Evolutionary conservation across 2,329 filamentous ascomycete species (phyloP), one percentile per base, ranked within the genome.

Genomic region (Aspergillus pseudoglaucus): DNA sequence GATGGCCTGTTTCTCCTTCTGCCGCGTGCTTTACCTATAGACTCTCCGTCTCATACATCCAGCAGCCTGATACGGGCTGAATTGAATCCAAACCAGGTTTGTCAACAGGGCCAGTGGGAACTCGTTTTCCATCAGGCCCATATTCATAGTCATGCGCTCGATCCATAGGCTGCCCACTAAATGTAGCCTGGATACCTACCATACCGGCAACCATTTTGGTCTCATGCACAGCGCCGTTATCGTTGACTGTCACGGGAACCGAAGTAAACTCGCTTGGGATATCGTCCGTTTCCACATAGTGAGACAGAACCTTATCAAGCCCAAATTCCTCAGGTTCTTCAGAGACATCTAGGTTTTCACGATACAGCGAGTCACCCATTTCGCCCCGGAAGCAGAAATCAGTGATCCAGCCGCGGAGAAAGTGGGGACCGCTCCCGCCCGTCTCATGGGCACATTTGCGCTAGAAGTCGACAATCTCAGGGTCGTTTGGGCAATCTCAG

Each of bases 321-420:
- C n/a, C 23, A 46, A 22, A 22, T 22, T 22, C 6, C 3, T 22
- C 22, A 22, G 22, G 22, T 22, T 6, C 22, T 22, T 22, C 22
- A 22, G 22, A 22, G 2, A 5, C 4, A 5, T 22, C 22, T 2
- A 22, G 5, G 6, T 6, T 22, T 22, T 22, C 22, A 10, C 49
- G 39, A 20, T 54, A 53, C 22, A 57, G 55, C 3, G 52, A 49
- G 17, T 49, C 30, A 1, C 75, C 75, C 10, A 65, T 49, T 1
- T 53, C 56, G 10, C 59, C 56, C 70, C 73, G 78, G 52, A 71
- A 72, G 52, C 70, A 59, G 49, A 78, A 76, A 0, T 69, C 72
- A 1, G 71, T 72, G 45, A 77, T 68, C 75, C 75, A 78, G 4
- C 76, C 75, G 0, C 68, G 71, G 3, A 75, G 50, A 42, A 63